Evolutionary conservation across 2,329 filamentous ascomycete genomes (phyloP), one percentile per base, ranked within the genome.

Genomic region (Ambrosiella xylebori): DNA sequence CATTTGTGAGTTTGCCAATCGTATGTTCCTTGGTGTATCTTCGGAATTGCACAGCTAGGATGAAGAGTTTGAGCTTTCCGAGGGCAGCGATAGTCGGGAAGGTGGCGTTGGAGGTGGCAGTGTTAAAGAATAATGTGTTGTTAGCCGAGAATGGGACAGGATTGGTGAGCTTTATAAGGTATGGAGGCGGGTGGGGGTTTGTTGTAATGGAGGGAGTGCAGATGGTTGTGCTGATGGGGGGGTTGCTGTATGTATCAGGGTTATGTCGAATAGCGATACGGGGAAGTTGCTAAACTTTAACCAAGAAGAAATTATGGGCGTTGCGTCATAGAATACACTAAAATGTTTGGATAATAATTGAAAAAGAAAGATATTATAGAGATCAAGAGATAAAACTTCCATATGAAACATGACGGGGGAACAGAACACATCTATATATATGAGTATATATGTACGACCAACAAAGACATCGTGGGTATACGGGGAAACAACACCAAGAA

Each of bases 111-210:
- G 81, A 84, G 66, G 75, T 78, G 0, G 81, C 78, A 62, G 71
- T 80, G 5, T 68, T 84, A 41, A 78, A 82, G 62, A 76, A 76
- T 64, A 81, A 85, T 65, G 71, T 82, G 57, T 81, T 78, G 74
- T 73, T 84, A 7, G 78, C 78, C 11, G 52, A 55, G 15, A 56
- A 59, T 27, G 57, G 57, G 19, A 59, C 36, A 15, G 57, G 50
- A 7, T 17, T 59, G 44, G n/a, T 55, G 41, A 55, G 52, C 37
- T 56, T 55, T 49, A 44, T 59, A 15, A 35, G 44, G 35, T 8
- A 49, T 56, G 8, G 19, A 36, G 9, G 15, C 27, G 44, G n/a
- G 44, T 47, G 44, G 44, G n/a, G 44, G n/a, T 13, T 15, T 6
- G 7, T 52, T 53, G 17, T 40, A 15, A 17, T 41, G 8, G 13